Percentiles rank a stretch among this genome's conserved stretches.
phyloP scores from a whole-genome alignment of 202 grass and related monocot genomes.

The Carex arenaria region DNA sequence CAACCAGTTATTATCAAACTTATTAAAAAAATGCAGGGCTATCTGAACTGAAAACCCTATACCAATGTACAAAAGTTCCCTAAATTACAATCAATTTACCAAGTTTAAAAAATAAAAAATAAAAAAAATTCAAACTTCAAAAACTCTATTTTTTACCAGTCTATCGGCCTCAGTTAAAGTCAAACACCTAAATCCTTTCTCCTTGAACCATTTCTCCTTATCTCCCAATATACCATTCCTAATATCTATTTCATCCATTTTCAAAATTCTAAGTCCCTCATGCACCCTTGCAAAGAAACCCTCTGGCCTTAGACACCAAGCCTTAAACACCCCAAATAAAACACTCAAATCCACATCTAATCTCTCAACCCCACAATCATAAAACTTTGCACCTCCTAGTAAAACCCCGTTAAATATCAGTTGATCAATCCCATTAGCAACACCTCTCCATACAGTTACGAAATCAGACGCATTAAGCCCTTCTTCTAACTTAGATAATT shows the following conservation, averaged over 20 bases:
- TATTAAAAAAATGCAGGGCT: not conserved
- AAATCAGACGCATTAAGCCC: slow-evolving; percentile 60
- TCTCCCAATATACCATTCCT: slow-evolving; percentile 28
- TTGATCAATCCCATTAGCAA: slow-evolving; percentile 61
- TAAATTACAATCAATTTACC: not conserved
- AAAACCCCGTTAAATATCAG: slow-evolving; percentile 70
- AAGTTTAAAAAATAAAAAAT: not conserved
- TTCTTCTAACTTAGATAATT: slow-evolving; percentile 61
- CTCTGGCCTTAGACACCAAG: slow-evolving; percentile 93
- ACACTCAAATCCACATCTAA: slow-evolving; percentile 49
- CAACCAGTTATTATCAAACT: not conserved
- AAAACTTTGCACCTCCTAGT: slow-evolving; percentile 44
- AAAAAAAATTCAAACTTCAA: slow-evolving; percentile 22
- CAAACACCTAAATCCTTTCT: slow-evolving; percentile 57
- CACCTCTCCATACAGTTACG: slow-evolving; percentile 57
- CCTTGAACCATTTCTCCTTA: slow-evolving; percentile 38
- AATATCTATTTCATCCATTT: slow-evolving; percentile 41
- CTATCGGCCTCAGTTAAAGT: slow-evolving; percentile 48
- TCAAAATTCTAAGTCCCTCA: slow-evolving; percentile 55
- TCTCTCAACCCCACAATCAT: slow-evolving; percentile 51
- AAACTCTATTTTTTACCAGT: slow-evolving; percentile 52
- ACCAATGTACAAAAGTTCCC: slow-evolving; percentile 12
- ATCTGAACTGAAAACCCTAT: slow-evolving; percentile 11
- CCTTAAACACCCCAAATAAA: slow-evolving; percentile 59
- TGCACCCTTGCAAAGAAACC: slow-evolving; percentile 67